A percentile compares a stretch with the other conserved stretches of the same genome.
Evolutionary conservation across 139 green algal species (phyloP).

Genomic region (Dunaliella sp.): DNA sequence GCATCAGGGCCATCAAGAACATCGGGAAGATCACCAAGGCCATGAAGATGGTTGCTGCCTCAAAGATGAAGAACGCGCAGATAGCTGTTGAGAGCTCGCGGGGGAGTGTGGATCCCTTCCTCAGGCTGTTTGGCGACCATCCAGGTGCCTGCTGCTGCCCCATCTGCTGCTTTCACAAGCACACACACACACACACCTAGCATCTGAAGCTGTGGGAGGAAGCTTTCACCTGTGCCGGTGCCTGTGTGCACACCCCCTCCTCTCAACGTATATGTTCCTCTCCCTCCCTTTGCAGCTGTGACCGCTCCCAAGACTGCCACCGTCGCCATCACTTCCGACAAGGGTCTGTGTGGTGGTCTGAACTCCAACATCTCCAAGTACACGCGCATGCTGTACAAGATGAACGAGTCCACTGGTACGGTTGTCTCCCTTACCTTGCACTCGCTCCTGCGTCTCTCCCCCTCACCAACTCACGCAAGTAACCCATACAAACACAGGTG

Average conservation of each 20-base stretch:
- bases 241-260: too few relatives aligned
- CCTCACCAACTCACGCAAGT: too few relatives aligned
- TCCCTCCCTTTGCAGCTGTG: constrained; percentile 20
- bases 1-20: constrained; percentile 96
- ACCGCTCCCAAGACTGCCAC: constrained; percentile 64
- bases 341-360: constrained; percentile 96
- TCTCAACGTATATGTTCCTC: constrained; percentile 2
- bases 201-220: too few relatives aligned
- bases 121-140: constrained; percentile 87
- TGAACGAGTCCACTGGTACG: constrained; percentile 26
- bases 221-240: too few relatives aligned
- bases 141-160: too few relatives aligned
- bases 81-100: constrained; percentile 69
- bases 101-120: constrained; percentile 81
- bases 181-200: too few relatives aligned
- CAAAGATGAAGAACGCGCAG: constrained; percentile 93
- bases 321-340: constrained; percentile 89
- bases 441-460: too few relatives aligned
- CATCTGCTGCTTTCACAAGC: too few relatives aligned
- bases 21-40: constrained; percentile 99
- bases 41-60: constrained; percentile 99
- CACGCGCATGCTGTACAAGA: constrained; percentile 51
- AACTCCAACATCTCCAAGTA: constrained; percentile 96
- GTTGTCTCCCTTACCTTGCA: neutral
- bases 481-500: neutral